Evolutionary conservation across 1,139 yeast genomes (phyloP).

Genomic region (Blastobotrys serpentis): DNA sequence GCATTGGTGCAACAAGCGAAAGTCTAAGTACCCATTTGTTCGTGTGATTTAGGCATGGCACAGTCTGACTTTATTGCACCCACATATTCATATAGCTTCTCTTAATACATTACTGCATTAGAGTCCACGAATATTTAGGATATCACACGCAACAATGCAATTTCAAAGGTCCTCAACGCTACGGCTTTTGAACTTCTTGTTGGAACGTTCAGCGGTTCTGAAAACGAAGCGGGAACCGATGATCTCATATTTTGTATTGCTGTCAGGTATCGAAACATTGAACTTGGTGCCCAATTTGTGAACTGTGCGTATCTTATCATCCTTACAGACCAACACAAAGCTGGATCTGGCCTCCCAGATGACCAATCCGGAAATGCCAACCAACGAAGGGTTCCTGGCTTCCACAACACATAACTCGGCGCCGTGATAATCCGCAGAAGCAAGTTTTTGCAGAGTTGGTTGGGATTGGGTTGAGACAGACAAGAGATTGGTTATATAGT

Average conservation of each 20-base stretch:
- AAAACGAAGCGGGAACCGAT: constrained; percentile 78
- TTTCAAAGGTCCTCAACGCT: constrained; percentile 59
- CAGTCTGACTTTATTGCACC: background rate
- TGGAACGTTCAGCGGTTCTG: constrained; percentile 78
- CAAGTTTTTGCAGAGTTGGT: constrained; percentile 45
- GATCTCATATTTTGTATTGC: constrained; percentile 56
- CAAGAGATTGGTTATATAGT: constrained; percentile 58
- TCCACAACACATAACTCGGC: constrained; percentile 60
- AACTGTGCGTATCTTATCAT: constrained; percentile 27
- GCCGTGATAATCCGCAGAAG: constrained; percentile 86
- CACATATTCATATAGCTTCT: constrained; percentile 1
- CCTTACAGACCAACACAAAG: constrained; percentile 50
- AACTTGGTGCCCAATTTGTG: constrained; percentile 64
- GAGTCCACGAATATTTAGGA: no score
- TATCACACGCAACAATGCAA: no score
- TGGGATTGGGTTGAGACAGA: constrained; percentile 20
- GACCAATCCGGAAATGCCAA: constrained; percentile 75
- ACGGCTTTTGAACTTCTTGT: constrained; percentile 80
- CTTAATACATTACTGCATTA: background rate
- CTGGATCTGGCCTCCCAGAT: constrained; percentile 83
- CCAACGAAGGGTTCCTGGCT: constrained; percentile 55
- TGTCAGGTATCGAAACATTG: constrained; percentile 29
- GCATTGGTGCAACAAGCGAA: constrained; percentile 6
- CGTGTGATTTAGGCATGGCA: no score
- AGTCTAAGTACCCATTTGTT: constrained; percentile 5